Evolutionary conservation across 1,284 basidiomycete genomes (phyloP).

Genomic region (Trichosporon ovoides): DNA sequence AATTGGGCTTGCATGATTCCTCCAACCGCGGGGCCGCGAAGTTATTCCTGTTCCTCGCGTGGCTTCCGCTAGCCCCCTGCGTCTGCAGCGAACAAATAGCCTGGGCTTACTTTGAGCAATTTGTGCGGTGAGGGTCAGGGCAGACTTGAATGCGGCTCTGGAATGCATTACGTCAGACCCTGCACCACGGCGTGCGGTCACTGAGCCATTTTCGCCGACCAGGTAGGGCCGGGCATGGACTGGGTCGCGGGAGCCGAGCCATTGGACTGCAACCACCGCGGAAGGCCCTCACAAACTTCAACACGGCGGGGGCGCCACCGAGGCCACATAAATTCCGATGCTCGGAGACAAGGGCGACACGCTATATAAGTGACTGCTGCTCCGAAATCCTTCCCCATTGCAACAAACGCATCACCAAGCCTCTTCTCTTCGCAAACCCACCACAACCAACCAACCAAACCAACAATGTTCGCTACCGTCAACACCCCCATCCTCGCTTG

Average conservation of each 20-base stretch:
- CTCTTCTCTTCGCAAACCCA: neutral
- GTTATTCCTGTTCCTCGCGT: neutral
- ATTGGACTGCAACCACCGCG: neutral
- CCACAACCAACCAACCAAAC: neutral
- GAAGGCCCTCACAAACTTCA: neutral
- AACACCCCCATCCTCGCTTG: neutral
- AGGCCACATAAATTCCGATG: neutral
- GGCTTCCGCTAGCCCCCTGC: neutral
- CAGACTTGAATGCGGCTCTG: neutral
- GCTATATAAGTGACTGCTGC: neutral
- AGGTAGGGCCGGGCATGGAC: neutral
- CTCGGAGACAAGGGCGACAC: neutral
- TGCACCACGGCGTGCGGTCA: neutral
- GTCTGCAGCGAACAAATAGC: neutral
- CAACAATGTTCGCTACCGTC: constrained; percentile 2
- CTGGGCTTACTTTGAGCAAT: neutral
- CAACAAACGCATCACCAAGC: no score
- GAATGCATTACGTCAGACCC: constrained; percentile 1
- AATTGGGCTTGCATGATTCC: no score
- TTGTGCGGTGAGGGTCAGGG: neutral
- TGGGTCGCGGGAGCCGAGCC: neutral
- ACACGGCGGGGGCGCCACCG: neutral
- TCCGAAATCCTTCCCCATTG: neutral
- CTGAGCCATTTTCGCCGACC: neutral
- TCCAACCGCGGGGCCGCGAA: no score